phyloP scores from a whole-genome alignment of 148 eudicot species.

The Rhododendron henanense region DNA sequence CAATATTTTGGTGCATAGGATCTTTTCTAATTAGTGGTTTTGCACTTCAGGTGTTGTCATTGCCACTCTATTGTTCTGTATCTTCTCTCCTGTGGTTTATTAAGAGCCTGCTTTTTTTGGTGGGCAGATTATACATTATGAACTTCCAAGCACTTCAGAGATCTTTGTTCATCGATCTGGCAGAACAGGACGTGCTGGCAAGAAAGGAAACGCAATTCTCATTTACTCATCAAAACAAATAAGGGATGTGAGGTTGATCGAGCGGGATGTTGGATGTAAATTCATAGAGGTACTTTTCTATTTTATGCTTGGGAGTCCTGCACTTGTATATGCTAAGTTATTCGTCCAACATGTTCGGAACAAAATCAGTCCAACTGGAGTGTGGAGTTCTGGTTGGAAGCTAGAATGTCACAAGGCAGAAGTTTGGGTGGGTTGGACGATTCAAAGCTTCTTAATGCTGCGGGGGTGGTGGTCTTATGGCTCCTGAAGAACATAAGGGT shows the following conservation, averaged over 20 bases:
- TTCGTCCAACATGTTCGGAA: neutral
- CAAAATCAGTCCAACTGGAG: neutral
- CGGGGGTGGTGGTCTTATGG: neutral
- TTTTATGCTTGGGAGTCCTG: neutral
- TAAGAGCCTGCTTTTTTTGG: constrained; percentile 2
- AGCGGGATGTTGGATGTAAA: constrained; percentile 81
- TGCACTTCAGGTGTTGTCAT: neutral
- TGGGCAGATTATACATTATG: constrained; percentile 79
- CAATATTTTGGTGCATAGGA: neutral
- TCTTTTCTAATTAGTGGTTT: neutral
- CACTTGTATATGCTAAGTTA: neutral
- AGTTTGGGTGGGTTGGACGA: neutral
- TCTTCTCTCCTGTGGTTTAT: neutral
- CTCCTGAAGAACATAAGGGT: too few species aligned
- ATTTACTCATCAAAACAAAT: constrained; percentile 46
- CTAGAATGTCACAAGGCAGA: neutral
- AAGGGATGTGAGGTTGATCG: constrained; percentile 59
- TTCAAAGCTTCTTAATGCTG: neutral
- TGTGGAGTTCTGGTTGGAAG: neutral
- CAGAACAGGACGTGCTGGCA: constrained; percentile 99
- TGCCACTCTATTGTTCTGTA: neutral
- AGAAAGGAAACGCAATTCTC: constrained; percentile 88
- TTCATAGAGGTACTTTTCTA: constrained; percentile 50
- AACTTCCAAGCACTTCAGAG: constrained; percentile 81
- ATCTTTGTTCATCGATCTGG: constrained; percentile 95